These are phyloP conservation scores for Cladophialophora psammophila DNA, from an alignment of 2,329 filamentous ascomycete genomes.

Conservation along the genomic window DNA sequence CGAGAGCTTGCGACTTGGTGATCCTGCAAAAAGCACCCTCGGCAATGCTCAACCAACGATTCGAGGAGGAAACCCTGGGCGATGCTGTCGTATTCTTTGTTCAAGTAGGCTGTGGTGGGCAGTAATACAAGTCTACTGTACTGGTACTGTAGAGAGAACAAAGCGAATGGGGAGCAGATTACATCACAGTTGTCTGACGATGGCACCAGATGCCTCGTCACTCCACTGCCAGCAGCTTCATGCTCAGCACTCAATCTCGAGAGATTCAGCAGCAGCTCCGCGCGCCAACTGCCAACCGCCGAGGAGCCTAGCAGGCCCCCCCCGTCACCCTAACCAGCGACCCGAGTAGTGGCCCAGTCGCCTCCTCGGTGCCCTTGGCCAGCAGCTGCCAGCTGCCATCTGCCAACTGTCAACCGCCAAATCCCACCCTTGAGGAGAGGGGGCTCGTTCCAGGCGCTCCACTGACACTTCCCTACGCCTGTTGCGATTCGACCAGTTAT, in stretches of 20 bases:
- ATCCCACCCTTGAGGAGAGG: constrained; percentile 1
- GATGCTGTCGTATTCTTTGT: background rate
- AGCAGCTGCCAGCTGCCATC: constrained; percentile 10
- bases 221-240: constrained; percentile 8
- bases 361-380: constrained; percentile 11
- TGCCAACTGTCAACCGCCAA: constrained; percentile 11
- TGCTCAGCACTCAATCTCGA: constrained; percentile 25
- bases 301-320: background rate
- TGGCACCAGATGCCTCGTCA: constrained; percentile 4
- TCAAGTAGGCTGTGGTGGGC: too few species aligned
- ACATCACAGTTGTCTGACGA: constrained; percentile 8
- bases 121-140: too few species aligned
- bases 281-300: constrained; percentile 5
- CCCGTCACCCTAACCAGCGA: background rate
- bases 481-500: constrained; percentile 12
- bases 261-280: constrained; percentile 10
- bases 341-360: background rate
- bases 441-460: constrained; percentile 6
- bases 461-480: background rate
- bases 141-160: background rate
- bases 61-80: background rate
- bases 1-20: constrained; percentile 7
- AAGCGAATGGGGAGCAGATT: background rate
- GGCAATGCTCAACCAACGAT: constrained; percentile 9
- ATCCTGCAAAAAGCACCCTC: constrained; percentile 5